Conservation (phyloP, 495 filamentous ascomycete genomes). For the Daldinia vernicosa region DNA sequence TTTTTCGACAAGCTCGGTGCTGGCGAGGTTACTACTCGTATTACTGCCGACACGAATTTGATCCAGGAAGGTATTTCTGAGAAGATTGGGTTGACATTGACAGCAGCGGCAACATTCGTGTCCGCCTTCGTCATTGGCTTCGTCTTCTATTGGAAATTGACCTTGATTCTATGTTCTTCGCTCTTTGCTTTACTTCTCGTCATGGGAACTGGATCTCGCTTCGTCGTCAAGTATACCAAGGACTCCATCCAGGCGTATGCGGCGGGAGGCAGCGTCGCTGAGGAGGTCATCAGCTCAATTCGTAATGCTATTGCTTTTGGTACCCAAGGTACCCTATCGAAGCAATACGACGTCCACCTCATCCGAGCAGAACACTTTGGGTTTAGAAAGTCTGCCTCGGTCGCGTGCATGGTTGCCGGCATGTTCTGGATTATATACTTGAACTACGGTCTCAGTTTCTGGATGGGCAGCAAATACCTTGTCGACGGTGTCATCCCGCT, state of each 20-base stretch:
- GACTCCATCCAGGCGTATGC: slow-evolving; percentile 80
- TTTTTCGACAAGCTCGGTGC: slow-evolving; percentile 93
- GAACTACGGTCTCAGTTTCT: slow-evolving; percentile 93
- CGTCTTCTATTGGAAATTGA: slow-evolving; percentile 84
- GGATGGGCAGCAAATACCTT: slow-evolving; percentile 87
- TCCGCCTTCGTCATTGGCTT: slow-evolving; percentile 91
- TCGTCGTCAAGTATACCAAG: slow-evolving; percentile 83
- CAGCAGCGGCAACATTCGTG: slow-evolving; percentile 78
- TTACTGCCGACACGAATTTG: slow-evolving; percentile 88
- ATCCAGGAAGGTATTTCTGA: slow-evolving; percentile 91
- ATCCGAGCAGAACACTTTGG: slow-evolving; percentile 78
- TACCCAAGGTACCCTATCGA: slow-evolving; percentile 87
- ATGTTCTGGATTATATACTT: slow-evolving; percentile 87
- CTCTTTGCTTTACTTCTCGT: slow-evolving; percentile 75
- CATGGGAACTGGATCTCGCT: slow-evolving; percentile 76
- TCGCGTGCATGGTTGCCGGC: slow-evolving; percentile 79
- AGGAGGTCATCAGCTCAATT: slow-evolving; percentile 94
- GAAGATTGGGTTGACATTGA: slow-evolving; percentile 80
- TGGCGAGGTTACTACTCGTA: slow-evolving; percentile 91
- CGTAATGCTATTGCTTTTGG: slow-evolving; percentile 93
- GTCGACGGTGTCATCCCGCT: slow-evolving; percentile 69
- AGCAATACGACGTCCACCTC: slow-evolving; percentile 82
- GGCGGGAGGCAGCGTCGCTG: slow-evolving; percentile 85
- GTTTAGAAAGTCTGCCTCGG: slow-evolving; percentile 71
- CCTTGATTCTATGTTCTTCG: slow-evolving; percentile 81